Evolutionary conservation across 2,329 filamentous ascomycete species (phyloP), one percentile per base, ranked within the genome.

Genomic region (Aspergillus novoparasiticus): DNA sequence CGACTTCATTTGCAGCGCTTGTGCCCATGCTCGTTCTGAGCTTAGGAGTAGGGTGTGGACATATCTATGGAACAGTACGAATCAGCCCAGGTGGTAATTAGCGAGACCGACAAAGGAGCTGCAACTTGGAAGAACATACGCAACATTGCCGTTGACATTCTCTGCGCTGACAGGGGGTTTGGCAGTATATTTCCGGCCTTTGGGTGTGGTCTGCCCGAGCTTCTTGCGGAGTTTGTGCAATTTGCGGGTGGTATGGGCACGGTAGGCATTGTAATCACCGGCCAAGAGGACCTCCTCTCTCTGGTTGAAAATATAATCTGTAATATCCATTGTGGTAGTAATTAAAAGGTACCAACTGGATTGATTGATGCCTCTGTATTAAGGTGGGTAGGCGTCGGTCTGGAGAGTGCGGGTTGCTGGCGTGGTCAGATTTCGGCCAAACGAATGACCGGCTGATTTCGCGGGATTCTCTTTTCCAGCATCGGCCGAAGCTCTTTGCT

Each of bases 1-100:
- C 4, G 92, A 87, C 79, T 96, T 97, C 85, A 97, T 93, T 75
- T 91, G 89, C 93, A 98, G 96, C 62, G 94, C 94, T 78, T 97
- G 90, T 43, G 95, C 94, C 92, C 93, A 98, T 58, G 94, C 92
- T 67, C 95, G 87, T 81, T 99, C 95, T 64, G 94, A 89, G 45
- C 89, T 91, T 73, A 97, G 87, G 61, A 99, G 85, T 36, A 94
- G 84, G n/a, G 97, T 84, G 69, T 90, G 85, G 56, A 89, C 86
- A 79, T 89, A 92, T 78, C 92, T 96, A 70, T 53, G 46, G 56
- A 45, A 16, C 43, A 43, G 46, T 16, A 34, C 26, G 6, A 26
- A 36, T 58, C 30, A 55, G 60, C 23, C n/a, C 9, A 41, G 23
- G 26, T 53, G 28, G 21, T 11, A 19, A 26, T 19, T 10, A 8